Percentiles rank a stretch among this genome's conserved stretches.
Evolutionary conservation across 306 rosid species (phyloP).

Genomic region (Cucurbita moschata): DNA sequence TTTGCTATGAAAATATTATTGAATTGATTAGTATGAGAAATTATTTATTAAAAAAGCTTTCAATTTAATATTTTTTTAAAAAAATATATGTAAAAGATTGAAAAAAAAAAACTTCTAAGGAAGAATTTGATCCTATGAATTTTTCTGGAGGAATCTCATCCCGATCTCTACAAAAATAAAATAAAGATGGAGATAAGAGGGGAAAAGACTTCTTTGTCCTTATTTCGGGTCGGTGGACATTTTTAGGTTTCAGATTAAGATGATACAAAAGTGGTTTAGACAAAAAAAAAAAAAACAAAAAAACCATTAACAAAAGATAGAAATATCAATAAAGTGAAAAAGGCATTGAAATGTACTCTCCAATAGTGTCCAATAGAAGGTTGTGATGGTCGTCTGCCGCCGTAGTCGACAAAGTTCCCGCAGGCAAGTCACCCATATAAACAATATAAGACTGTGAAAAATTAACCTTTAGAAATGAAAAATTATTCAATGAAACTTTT

Average conservation of each 20-base stretch:
- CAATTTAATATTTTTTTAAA: too few relatives aligned
- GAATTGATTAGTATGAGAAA: too few relatives aligned
- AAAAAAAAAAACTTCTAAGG: too few relatives aligned
- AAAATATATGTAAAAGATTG: too few relatives aligned
- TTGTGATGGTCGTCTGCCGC: constrained; percentile 31
- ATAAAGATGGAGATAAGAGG: too few relatives aligned
- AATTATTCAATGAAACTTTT: not conserved
- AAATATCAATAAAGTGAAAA: not conserved
- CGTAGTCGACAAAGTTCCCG: constrained; percentile 2
- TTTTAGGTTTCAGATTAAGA: not conserved
- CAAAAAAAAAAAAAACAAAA: not conserved
- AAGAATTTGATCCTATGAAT: too few relatives aligned
- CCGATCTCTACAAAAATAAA: too few relatives aligned
- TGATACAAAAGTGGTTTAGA: not conserved
- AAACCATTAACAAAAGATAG: not conserved
- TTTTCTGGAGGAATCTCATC: too few relatives aligned
- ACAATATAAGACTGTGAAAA: constrained; percentile 54
- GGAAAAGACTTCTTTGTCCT: too few relatives aligned
- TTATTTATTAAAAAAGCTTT: too few relatives aligned
- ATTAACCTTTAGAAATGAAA: not conserved
- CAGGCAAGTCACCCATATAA: constrained; percentile 58
- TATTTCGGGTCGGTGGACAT: too few relatives aligned
- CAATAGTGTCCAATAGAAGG: constrained; percentile 35
- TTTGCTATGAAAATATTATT: too few relatives aligned
- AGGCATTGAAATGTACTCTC: constrained; percentile 33